Evolutionary conservation across 179 eudicot species (phyloP).

Genomic region (Vitellaria paradoxa): DNA sequence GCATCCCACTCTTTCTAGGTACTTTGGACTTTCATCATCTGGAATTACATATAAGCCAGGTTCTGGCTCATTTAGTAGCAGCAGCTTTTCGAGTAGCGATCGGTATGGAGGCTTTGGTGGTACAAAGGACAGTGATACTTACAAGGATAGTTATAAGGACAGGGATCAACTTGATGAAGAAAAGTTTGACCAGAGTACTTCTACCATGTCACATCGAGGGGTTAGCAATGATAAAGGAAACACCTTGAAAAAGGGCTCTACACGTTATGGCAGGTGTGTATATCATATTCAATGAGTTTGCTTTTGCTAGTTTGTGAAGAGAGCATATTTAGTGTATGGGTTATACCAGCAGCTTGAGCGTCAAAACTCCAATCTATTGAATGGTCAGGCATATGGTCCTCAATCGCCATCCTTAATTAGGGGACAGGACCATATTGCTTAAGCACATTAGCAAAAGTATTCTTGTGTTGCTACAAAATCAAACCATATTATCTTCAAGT

Average conservation of each 20-base stretch:
- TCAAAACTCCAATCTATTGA: background rate
- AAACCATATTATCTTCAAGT: background rate
- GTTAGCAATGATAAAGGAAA: constrained; percentile 19
- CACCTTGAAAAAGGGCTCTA: constrained; percentile 37
- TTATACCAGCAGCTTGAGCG: background rate
- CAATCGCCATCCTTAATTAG: background rate
- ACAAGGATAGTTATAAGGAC: constrained; percentile 22
- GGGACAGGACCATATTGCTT: background rate
- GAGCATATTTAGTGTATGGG: background rate
- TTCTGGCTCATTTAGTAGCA: constrained; percentile 60
- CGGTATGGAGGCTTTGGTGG: constrained; percentile 31
- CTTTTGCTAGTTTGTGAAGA: constrained; percentile 5
- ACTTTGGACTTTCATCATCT: constrained; percentile 87
- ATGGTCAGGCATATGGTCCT: background rate
- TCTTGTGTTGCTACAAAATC: background rate
- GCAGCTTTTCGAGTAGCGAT: constrained; percentile 42
- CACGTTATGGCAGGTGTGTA: constrained; percentile 42
- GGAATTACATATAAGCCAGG: constrained; percentile 78
- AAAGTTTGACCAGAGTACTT: constrained; percentile 44
- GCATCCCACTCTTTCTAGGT: constrained; percentile 36
- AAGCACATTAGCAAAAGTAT: background rate
- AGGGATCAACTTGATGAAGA: constrained; percentile 59
- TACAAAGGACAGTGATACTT: constrained; percentile 38
- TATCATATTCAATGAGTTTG: background rate
- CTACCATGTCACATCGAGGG: constrained; percentile 53